Base-by-base conservation (phyloP, 768 basidiomycete species). In the Trametes maxima region DNA sequence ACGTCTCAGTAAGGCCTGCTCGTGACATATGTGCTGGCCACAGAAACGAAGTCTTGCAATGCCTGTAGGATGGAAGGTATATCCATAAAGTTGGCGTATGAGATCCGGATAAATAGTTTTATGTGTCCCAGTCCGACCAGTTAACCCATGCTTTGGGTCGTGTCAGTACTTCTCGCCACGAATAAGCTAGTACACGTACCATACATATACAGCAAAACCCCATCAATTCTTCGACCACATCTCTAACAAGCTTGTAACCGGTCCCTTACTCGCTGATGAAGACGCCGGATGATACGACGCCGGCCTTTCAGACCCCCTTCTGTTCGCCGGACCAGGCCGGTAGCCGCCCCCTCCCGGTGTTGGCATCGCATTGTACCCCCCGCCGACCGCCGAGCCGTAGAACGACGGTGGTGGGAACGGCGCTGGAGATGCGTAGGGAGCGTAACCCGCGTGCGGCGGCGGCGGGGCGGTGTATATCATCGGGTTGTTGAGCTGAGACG, bases 401-500 rank as follows among this genome's bases (percentile, higher is more conserved):
- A 56, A 55, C 10, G 54, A 47, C 17, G 57, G 60, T 5, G 37
- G 21, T 7, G 60, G 62, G 17, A 59, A 59, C n/a, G 57, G 42
- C 49, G 56, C 16, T 24, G 49, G 17, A 10, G 57, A 35, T 50
- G 50, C 17, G 61, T 43, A 42, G 17, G 13, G 1, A 28, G 57
- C 4, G 21, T 24, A 10, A 16, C 22, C 17, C 13, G 14, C 16
- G 28, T 16, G 12, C 3, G 52, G 53, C 49, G 52, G 47, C 13
- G 75, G 74, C 5, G 76, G 76, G 5, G 75, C 73, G 16, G 70
- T 62, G 59, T 80, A 79, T n/a, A 77, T 75, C 19, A 54, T 50
- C 16, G 78, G 77, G 54, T 78, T 79, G 64, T 76, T 79, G 4
- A 76, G 65, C 57, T 79, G 80, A 0, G 78, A 74, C 1, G 78